Evolutionary conservation across 2,329 filamentous ascomycete species (phyloP), one percentile per base, ranked within the genome.

Genomic region (Myriangium duriaei): DNA sequence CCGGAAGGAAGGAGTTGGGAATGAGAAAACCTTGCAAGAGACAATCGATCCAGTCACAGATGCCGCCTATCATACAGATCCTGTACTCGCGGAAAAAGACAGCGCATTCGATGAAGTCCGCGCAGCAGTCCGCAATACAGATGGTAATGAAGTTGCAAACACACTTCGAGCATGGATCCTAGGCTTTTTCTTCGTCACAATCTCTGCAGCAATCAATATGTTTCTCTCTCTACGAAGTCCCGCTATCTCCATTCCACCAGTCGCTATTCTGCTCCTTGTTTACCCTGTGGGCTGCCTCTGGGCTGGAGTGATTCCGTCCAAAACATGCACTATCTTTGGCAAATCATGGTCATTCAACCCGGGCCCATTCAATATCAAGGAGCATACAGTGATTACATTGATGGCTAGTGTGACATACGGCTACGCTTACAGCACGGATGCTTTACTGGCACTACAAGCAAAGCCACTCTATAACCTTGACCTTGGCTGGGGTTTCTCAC

Each of bases 171-270:
- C 74, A 21, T 79, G 75, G 75, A 58, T 63, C 4, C 74, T 79
- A 43, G 75, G 75, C 21, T 42, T 79, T 47, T 4, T 77, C 9
- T 63, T 79, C 31, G 72, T 73, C 42, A 78, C 74, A 0, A 51
- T 78, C 41, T 74, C 72, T n/a, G 75, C 74, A 1, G 70, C 37
- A 3, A 43, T 51, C 30, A 92, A 91, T 57, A 64, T 91, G 28
- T 88, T 93, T 62, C 93, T 92, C 64, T 86, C 82, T 33, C 67
- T 92, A 55, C 74, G 85, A 71, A 92, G 91, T 66, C 85, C 85
- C 24, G 88, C 82, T 60, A 83, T 92, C 59, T 79, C 79, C 42
- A 88, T 92, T 51, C 86, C 81, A 13, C 83, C 84, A 30, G 81
- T 92, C 48, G 91, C 93, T 63, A 83, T 84, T 15, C 68, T 88